A percentile compares a stretch with the other conserved stretches of the same genome.
Evolutionary conservation across 305 asterid genomes (phyloP).

Genomic region (Solanum hybrid): DNA sequence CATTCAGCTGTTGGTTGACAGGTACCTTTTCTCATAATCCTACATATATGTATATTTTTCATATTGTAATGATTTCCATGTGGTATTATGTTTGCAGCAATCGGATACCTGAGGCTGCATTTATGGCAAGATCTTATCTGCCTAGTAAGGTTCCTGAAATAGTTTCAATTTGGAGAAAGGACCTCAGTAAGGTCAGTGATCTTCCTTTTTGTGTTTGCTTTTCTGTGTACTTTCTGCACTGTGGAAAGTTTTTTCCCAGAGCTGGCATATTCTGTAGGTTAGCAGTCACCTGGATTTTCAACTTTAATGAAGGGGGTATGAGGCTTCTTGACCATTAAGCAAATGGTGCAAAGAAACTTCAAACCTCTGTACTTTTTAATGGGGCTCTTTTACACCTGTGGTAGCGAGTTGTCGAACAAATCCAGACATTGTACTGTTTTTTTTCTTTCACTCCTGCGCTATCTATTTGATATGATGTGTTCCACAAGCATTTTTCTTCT

Average conservation of each 20-base stretch:
- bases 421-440: neutral
- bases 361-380: neutral
- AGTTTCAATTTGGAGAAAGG: conserved; percentile 89
- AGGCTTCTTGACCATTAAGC: neutral
- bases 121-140: conserved; percentile 98
- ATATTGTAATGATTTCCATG: neutral
- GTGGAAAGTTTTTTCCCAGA: neutral
- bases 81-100: conserved; percentile 35
- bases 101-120: conserved; percentile 99
- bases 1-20: conserved; percentile 72
- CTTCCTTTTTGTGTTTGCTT: neutral
- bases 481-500: neutral
- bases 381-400: neutral
- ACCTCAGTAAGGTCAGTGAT: conserved; percentile 63
- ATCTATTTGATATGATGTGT: neutral
- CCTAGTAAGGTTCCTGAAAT: conserved; percentile 97
- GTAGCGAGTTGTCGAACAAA: neutral
- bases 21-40: conserved; percentile 26
- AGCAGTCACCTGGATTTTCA: neutral
- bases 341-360: neutral
- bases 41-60: neutral
- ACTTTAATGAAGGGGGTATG: neutral
- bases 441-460: neutral
- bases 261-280: neutral
- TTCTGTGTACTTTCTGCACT: neutral